Conservation (phyloP, 805 yeast genomes). For the Wickerhamiella vanderwaltii region DNA sequence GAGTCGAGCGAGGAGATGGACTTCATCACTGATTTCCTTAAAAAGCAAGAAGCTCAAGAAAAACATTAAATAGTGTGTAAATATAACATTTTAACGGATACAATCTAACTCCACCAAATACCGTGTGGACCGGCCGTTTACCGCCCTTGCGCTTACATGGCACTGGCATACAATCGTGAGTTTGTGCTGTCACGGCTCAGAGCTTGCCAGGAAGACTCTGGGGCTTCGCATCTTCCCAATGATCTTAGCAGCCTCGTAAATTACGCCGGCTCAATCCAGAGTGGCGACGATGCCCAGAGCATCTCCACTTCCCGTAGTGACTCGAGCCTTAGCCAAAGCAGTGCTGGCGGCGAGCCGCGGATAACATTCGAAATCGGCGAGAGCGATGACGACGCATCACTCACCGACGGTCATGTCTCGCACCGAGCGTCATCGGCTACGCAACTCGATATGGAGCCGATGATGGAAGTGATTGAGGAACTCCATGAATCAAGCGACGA, state of each 20-base stretch:
- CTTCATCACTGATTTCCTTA: slow-evolving; percentile 59
- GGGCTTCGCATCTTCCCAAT: not conserved
- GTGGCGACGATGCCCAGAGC: slow-evolving; percentile 6
- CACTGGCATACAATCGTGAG: slow-evolving; percentile 24
- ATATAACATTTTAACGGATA: not conserved
- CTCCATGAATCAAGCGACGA: not conserved
- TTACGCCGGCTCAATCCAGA: slow-evolving; percentile 7
- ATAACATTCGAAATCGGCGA: slow-evolving; percentile 1
- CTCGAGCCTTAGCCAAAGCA: slow-evolving; percentile 10
- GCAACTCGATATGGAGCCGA: not conserved
- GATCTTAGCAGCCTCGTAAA: not conserved
- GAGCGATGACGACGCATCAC: not conserved
- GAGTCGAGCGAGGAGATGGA: slow-evolving; percentile 79
- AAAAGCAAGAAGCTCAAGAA: slow-evolving; percentile 32
- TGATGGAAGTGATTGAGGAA: not conserved
- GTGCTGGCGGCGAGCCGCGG: not conserved
- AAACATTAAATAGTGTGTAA: slow-evolving; percentile 7
- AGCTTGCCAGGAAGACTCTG: slow-evolving; percentile 14
- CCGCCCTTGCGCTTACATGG: slow-evolving; percentile 17
- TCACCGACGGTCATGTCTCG: not conserved
- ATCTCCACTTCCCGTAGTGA: slow-evolving; percentile 6
- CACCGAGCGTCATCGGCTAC: not conserved
- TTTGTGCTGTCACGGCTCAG: slow-evolving; percentile 25
- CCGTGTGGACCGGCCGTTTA: not conserved
- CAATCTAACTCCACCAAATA: not conserved